Percentiles rank a stretch among this genome's conserved stretches.
Evolutionary conservation across 306 rosid genomes (phyloP).

Genomic region (Carpinus viminea): DNA sequence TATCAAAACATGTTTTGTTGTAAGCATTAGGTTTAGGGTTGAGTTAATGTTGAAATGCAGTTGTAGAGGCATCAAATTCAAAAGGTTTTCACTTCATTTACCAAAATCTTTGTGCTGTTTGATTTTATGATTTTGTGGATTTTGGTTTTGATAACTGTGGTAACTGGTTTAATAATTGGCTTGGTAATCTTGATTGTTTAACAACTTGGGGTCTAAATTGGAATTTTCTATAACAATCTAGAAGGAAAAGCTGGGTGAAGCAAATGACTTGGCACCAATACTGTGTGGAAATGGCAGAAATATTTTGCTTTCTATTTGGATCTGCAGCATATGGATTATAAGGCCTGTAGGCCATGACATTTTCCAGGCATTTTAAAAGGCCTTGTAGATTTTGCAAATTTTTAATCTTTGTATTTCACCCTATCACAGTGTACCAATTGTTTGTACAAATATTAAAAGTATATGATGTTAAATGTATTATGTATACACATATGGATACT

Average conservation of each 20-base stretch:
- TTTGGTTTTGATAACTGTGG: too few relatives aligned
- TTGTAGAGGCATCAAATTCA: too few relatives aligned
- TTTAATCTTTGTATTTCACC: background rate
- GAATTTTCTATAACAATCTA: too few relatives aligned
- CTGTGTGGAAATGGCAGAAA: background rate
- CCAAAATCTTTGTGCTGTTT: too few relatives aligned
- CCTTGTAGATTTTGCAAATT: background rate
- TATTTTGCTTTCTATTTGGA: background rate
- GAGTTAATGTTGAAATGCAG: too few relatives aligned
- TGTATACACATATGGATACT: background rate
- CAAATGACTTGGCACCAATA: background rate
- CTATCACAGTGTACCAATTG: background rate
- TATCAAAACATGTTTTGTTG: too few relatives aligned
- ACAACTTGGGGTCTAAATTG: too few relatives aligned
- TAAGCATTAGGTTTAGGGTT: too few relatives aligned
- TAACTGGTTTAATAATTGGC: too few relatives aligned
- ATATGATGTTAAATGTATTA: background rate
- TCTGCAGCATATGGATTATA: background rate
- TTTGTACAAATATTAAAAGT: background rate
- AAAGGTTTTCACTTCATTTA: too few relatives aligned
- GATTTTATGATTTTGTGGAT: too few relatives aligned
- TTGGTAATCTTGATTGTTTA: too few relatives aligned
- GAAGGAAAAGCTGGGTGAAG: background rate
- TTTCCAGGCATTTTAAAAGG: background rate
- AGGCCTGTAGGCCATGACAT: background rate